These are phyloP conservation scores for Naganishia friedmannii DNA, from an alignment of 768 basidiomycete genomes.

Conservation along the genomic window DNA sequence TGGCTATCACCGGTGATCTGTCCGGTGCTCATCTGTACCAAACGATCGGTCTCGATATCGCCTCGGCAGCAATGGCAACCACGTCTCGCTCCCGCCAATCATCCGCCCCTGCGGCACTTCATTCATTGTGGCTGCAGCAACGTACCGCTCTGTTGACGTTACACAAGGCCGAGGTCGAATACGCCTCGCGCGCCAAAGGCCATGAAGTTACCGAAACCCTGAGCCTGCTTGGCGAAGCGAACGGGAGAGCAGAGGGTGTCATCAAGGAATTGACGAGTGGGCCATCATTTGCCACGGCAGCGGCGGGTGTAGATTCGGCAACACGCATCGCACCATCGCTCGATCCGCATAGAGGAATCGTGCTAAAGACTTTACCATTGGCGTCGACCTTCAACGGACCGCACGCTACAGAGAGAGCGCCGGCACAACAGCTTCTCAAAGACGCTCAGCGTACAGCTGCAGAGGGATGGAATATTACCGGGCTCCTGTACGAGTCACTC, in stretches of 20 bases:
- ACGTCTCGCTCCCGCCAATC: slow-evolving; percentile 1
- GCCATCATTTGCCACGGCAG: background rate
- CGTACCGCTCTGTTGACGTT: slow-evolving; percentile 39
- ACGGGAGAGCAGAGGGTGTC: slow-evolving; percentile 20
- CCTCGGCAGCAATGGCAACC: background rate
- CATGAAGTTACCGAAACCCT: slow-evolving; percentile 14
- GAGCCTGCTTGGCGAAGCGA: slow-evolving; percentile 18
- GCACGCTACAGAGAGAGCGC: slow-evolving; percentile 10
- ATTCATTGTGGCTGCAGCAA: slow-evolving; percentile 41
- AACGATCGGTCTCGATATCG: slow-evolving; percentile 15
- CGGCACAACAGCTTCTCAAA: slow-evolving; percentile 33
- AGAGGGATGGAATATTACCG: slow-evolving; percentile 34
- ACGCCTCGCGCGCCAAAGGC: slow-evolving; percentile 34
- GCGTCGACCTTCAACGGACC: slow-evolving; percentile 1
- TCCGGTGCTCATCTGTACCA: slow-evolving; percentile 36
- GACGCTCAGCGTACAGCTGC: slow-evolving; percentile 43
- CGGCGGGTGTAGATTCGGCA: background rate
- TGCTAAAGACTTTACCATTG: background rate
- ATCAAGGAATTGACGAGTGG: slow-evolving; percentile 13
- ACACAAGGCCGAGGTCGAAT: slow-evolving; percentile 40
- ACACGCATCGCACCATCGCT: slow-evolving; percentile 1
- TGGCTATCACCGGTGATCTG: slow-evolving; percentile 36
- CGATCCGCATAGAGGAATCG: slow-evolving; percentile 19
- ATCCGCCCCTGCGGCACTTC: slow-evolving; percentile 35
- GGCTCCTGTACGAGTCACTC: slow-evolving; percentile 30